These are phyloP conservation scores for Metschnikowia koreensis DNA, from an alignment of 805 yeast species.

Conservation along the genomic window DNA sequence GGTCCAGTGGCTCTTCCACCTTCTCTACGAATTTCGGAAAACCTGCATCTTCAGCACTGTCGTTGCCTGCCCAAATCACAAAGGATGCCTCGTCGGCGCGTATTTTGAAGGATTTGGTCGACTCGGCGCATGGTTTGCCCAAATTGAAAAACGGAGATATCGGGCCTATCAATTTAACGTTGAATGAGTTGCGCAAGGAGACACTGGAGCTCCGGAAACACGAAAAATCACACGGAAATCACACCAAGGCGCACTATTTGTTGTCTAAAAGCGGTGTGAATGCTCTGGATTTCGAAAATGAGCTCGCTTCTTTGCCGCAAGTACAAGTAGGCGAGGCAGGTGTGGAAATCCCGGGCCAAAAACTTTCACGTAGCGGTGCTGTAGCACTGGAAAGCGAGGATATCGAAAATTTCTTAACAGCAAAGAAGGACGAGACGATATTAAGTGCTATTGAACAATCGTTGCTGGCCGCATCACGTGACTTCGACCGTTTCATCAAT, in stretches of 20 bases:
- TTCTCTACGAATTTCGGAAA: neutral
- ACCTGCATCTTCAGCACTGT: constrained; percentile 1
- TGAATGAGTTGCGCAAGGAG: constrained; percentile 71
- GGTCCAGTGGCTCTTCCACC: neutral
- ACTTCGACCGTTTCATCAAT: constrained; percentile 75
- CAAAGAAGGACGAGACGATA: constrained; percentile 79
- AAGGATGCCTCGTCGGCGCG: constrained; percentile 16
- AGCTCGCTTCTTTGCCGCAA: constrained; percentile 38
- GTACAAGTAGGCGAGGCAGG: neutral
- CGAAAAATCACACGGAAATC: constrained; percentile 29
- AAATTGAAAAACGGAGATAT: constrained; percentile 54
- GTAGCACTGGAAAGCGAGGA: constrained; percentile 2
- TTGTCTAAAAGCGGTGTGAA: constrained; percentile 87
- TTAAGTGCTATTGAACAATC: constrained; percentile 80
- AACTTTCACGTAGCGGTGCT: neutral
- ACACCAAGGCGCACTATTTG: constrained; percentile 80
- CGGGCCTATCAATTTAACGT: constrained; percentile 78
- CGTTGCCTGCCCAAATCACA: constrained; percentile 13
- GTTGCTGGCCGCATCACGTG: constrained; percentile 68
- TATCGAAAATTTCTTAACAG: constrained; percentile 60
- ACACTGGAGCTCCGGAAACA: constrained; percentile 55
- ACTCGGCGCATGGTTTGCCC: constrained; percentile 75
- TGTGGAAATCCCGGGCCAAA: neutral
- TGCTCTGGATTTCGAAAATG: constrained; percentile 75
- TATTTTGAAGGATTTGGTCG: constrained; percentile 67